A percentile compares a stretch with the other conserved stretches of the same genome.
Evolutionary conservation across 352 stramenopile genomes (phyloP).

Genomic region (Phytophthora hybrid): DNA sequence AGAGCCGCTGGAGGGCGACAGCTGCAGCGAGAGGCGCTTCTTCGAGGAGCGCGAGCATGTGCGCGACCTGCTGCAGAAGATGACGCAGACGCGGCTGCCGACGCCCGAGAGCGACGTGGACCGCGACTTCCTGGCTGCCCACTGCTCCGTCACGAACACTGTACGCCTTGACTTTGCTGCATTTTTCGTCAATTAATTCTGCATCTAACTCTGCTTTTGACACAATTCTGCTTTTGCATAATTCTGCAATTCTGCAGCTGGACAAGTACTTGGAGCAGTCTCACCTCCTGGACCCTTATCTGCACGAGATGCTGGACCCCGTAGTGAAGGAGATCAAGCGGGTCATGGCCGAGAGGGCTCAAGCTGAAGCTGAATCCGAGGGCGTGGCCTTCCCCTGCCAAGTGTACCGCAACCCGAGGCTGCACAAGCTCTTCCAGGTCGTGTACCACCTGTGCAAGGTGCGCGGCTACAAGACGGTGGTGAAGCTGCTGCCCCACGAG

Average conservation of each 20-base stretch:
- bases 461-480: slow-evolving; percentile 95
- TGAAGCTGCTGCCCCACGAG: slow-evolving; percentile 96
- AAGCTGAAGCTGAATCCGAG: slow-evolving; percentile 7
- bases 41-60: slow-evolving; percentile 73
- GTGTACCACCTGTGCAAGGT: slow-evolving; percentile 98
- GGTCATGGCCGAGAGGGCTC: slow-evolving; percentile 52
- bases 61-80: slow-evolving; percentile 44
- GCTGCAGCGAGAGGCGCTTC: slow-evolving; percentile 64
- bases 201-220: slow-evolving; percentile 4
- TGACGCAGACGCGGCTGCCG: slow-evolving; percentile 41
- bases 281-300: slow-evolving; percentile 90
- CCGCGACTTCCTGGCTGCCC: slow-evolving; percentile 48
- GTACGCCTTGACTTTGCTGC: slow-evolving; percentile 40
- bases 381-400: slow-evolving; percentile 76
- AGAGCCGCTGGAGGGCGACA: slow-evolving; percentile 42
- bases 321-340: slow-evolving; percentile 74
- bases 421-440: slow-evolving; percentile 91
- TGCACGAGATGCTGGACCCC: slow-evolving; percentile 79
- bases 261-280: slow-evolving; percentile 92
- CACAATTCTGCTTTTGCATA: slow-evolving; percentile 6
- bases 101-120: slow-evolving; percentile 55
- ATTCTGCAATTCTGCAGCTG: slow-evolving; percentile 43
- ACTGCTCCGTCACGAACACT: slow-evolving; percentile 56
- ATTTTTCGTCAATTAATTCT: background rate
- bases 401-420: slow-evolving; percentile 69